phyloP scores from a whole-genome alignment of 139 green algal species.

The Coccomyxa sp. region DNA sequence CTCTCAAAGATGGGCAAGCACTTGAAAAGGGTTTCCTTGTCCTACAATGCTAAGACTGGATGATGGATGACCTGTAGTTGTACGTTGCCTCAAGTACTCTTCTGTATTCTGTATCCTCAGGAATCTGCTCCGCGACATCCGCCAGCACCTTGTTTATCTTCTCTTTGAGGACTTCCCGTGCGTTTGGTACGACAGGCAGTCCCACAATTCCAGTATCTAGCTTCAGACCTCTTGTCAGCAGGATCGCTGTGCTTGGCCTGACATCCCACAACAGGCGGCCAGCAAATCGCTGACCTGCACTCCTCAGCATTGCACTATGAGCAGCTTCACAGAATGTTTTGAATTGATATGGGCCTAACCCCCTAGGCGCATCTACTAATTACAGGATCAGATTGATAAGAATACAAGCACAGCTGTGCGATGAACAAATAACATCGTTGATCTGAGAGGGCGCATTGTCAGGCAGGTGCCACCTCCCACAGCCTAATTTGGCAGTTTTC shows the following conservation, averaged over 20 bases:
- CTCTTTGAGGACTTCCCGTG: conserved; percentile 14
- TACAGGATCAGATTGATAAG: too few species aligned
- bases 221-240: conserved; percentile 19
- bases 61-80: background rate
- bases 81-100: conserved; percentile 32
- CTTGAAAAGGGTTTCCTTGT: too few species aligned
- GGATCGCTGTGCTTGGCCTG: background rate
- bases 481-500: too few species aligned
- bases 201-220: conserved; percentile 51
- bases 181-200: conserved; percentile 33
- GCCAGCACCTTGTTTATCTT: conserved; percentile 30
- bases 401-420: too few species aligned
- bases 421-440: too few species aligned
- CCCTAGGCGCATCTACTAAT: too few species aligned
- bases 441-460: too few species aligned
- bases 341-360: too few species aligned
- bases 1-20: too few species aligned
- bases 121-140: conserved; percentile 29
- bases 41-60: too few species aligned
- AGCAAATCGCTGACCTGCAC: background rate
- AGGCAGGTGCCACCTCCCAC: too few species aligned
- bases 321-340: too few species aligned
- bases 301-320: background rate
- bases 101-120: conserved; percentile 37
- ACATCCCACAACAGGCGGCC: background rate